Conservation (phyloP, 139 green algal genomes). For the Nannochloris sp. region DNA sequence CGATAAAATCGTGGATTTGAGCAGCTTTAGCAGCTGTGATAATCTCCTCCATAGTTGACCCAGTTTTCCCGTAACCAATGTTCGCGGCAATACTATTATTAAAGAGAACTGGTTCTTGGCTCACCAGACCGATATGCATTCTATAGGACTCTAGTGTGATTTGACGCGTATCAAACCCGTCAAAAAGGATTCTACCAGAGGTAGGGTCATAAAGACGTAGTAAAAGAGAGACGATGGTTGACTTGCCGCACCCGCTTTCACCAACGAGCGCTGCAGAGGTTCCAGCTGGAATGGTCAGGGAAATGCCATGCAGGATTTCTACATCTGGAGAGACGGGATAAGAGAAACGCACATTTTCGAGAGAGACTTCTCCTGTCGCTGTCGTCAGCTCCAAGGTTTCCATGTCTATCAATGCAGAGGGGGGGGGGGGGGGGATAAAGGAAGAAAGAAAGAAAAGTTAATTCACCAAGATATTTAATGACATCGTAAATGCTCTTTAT, state of each 20-base stretch:
- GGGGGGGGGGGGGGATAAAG: background rate
- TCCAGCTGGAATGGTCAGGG: slow-evolving; percentile 18
- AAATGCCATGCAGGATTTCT: background rate
- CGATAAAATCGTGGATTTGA: slow-evolving; percentile 48
- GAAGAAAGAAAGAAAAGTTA: background rate
- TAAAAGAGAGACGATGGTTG: slow-evolving; percentile 72
- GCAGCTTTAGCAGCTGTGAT: slow-evolving; percentile 34
- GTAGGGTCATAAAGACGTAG: slow-evolving; percentile 69
- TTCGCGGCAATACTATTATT: no score
- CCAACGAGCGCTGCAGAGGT: slow-evolving; percentile 74
- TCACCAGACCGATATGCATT: slow-evolving; percentile 59
- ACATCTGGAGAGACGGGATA: slow-evolving; percentile 45
- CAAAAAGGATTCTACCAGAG: slow-evolving; percentile 41
- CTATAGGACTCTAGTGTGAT: slow-evolving; percentile 67
- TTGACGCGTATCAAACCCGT: slow-evolving; percentile 51
- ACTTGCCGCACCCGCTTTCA: slow-evolving; percentile 79
- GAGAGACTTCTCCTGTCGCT: slow-evolving; percentile 1
- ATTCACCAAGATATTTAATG: background rate
- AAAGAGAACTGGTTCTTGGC: slow-evolving; percentile 82
- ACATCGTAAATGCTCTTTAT: background rate
- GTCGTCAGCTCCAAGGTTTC: background rate
- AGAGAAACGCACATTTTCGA: slow-evolving; percentile 31
- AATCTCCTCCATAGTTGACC: slow-evolving; percentile 32
- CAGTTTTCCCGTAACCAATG: slow-evolving; percentile 64
- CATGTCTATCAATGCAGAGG: background rate